Percentiles rank a stretch among this genome's conserved stretches.
phyloP scores from a whole-genome alignment of 495 filamentous ascomycete genomes.

The Lineolata rhizophorae region DNA sequence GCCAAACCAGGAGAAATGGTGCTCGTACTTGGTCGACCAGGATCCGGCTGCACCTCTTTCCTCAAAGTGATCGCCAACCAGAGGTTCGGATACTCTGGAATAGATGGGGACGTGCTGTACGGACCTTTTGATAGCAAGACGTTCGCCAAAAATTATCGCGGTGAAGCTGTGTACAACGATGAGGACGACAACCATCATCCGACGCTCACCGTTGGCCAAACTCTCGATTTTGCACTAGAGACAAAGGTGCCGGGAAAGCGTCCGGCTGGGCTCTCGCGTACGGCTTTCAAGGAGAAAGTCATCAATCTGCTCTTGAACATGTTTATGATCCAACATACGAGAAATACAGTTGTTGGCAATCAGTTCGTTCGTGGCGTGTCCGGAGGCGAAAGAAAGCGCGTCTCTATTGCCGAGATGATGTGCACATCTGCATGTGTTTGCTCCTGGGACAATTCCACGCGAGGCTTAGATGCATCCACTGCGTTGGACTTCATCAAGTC shows the following conservation, averaged over 20 bases:
- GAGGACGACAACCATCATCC: conserved; percentile 71
- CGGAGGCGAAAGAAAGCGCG: conserved; percentile 65
- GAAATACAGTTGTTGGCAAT: conserved; percentile 62
- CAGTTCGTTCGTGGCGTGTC: conserved; percentile 65
- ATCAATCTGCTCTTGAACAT: conserved; percentile 53
- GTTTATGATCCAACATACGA: conserved; percentile 75
- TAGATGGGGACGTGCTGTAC: conserved; percentile 62
- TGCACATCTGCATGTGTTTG: conserved; percentile 48
- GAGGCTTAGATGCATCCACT: conserved; percentile 65
- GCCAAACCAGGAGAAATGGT: conserved; percentile 74
- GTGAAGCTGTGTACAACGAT: conserved; percentile 70
- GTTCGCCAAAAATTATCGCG: conserved; percentile 46
- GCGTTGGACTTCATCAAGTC: conserved; percentile 57
- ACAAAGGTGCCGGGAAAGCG: conserved; percentile 58
- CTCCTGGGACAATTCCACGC: conserved; percentile 70
- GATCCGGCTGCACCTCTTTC: conserved; percentile 74
- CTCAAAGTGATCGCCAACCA: conserved; percentile 71
- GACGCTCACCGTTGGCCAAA: conserved; percentile 65
- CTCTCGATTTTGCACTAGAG: conserved; percentile 62
- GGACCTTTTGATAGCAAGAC: conserved; percentile 40
- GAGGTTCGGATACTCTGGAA: conserved; percentile 50
- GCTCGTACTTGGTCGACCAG: conserved; percentile 68
- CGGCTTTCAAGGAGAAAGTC: conserved; percentile 48
- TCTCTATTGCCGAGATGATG: conserved; percentile 50
- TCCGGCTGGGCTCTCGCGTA: conserved; percentile 38